phyloP scores from a whole-genome alignment of 495 filamentous ascomycete species.

The Choiromyces venosus region DNA sequence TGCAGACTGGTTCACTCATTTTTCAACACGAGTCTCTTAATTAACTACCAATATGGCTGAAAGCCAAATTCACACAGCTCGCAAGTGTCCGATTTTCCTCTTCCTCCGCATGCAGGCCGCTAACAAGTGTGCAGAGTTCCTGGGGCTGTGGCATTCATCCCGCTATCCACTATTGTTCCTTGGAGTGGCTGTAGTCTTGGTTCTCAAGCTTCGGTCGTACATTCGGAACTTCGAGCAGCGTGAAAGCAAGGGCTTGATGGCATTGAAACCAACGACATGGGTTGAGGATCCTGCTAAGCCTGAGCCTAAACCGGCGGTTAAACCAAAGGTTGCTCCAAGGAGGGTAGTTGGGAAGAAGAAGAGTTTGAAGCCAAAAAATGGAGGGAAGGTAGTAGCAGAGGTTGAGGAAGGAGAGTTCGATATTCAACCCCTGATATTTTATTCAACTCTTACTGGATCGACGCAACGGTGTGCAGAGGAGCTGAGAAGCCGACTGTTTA shows the following conservation, averaged over 20 bases:
- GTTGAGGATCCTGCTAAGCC: neutral
- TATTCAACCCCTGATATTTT: constrained; percentile 80
- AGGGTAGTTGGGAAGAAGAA: constrained; percentile 30
- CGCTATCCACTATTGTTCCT: constrained; percentile 51
- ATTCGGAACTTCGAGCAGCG: constrained; percentile 20
- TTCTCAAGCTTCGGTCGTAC: constrained; percentile 39
- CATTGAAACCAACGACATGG: constrained; percentile 25
- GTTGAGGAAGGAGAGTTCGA: constrained; percentile 41
- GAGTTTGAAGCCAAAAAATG: constrained; percentile 3
- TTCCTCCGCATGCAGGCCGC: neutral
- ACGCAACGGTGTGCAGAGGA: constrained; percentile 64
- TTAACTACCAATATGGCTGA: neutral
- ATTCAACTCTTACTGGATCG: constrained; percentile 71
- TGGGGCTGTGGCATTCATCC: constrained; percentile 54
- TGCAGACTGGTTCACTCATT: neutral
- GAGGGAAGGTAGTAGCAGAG: constrained; percentile 10
- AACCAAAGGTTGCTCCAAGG: constrained; percentile 29
- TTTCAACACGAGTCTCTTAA: neutral
- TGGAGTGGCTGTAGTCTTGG: constrained; percentile 46
- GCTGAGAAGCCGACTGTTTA: constrained; percentile 45
- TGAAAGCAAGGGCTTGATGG: constrained; percentile 29
- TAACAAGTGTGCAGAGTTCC: constrained; percentile 43
- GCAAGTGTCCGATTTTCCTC: neutral
- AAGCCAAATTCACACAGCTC: neutral
- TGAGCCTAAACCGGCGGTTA: neutral